Conservation (phyloP, 495 filamentous ascomycete species). For the Trichocladium antarcticum region DNA sequence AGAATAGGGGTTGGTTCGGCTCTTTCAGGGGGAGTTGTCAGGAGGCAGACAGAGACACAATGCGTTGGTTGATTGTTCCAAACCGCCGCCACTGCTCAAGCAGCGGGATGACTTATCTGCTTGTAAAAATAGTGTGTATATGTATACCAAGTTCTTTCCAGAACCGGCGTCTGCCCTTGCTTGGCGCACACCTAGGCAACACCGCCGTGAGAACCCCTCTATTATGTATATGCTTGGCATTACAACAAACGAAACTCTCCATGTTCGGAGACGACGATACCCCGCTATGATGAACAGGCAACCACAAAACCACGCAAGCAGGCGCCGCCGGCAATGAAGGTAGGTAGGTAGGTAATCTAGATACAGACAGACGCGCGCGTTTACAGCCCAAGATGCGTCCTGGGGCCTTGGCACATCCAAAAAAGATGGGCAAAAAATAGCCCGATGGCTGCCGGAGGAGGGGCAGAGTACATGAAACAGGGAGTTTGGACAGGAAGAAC, state of each 20-base stretch:
- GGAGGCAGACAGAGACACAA: no score
- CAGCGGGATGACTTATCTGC: background rate
- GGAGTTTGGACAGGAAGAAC: background rate
- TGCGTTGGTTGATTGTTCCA: no score
- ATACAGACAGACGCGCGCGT: no score
- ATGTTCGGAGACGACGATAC: background rate
- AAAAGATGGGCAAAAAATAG: background rate
- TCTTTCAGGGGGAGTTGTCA: no score
- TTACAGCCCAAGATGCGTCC: no score
- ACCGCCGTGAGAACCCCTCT: no score
- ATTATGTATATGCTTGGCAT: background rate
- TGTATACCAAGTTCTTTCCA: constrained; percentile 8
- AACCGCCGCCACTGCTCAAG: background rate
- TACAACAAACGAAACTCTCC: background rate
- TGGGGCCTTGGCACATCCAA: background rate
- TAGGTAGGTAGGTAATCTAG: no score
- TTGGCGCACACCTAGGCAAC: no score
- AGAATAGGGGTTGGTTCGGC: no score
- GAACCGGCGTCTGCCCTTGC: no score
- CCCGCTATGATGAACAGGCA: background rate
- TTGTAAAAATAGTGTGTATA: constrained; percentile 16
- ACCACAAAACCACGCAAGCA: background rate
- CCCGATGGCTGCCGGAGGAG: background rate
- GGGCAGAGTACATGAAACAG: background rate
- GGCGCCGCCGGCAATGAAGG: no score